Evolutionary conservation across 164 flowering plant species (phyloP), one percentile per base, ranked within the genome.

Genomic region (Vitis cinerea): DNA sequence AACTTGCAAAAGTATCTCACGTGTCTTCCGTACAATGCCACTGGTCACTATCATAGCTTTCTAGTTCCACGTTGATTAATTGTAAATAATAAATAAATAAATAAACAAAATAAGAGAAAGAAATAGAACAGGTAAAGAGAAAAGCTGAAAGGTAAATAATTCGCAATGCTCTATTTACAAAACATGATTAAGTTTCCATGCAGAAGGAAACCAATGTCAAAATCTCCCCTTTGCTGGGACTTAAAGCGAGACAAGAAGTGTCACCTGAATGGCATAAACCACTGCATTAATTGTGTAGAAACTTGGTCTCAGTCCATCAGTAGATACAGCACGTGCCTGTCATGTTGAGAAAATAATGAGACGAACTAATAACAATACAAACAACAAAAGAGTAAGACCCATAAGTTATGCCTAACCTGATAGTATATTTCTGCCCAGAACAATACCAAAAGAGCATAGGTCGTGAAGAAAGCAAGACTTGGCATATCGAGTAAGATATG

Each of bases 381-480:
- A 60, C 7, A 11, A 29, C 50, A 68, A n/a, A 57, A 58, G 55
- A 31, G 47, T 44, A 61, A 16, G 11, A 54, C 58, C 9, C 37
- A 7, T 14, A 56, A 6, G 56, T 10, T 16, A 50, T 57, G 66
- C 13, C 74, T 56, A 47, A 90, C 99, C 99, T 94, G 99, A 77
- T 92, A 91, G 75, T 94, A 94, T 70, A 94, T 94, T 69, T 94
- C 99, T 31, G 98, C 99, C 99, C 99, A 94, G 80, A 94, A 94
- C 63, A 94, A 74, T 73, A 94, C 96, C 76, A 94, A 69, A 52
- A 94, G 93, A 0, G 94, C 97, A 79, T 90, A 94, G 0, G 99
- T 94, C 0, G 98, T 92, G 86, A 92, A 94, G 83, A 94, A 92
- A 59, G 83, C 88, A 71, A 94, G 97, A 70, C 94, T 85, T 30